Evolutionary conservation across 176 grass and related monocot genomes (phyloP), one percentile per base, ranked within the genome.

Genomic region (Avena sativa): DNA sequence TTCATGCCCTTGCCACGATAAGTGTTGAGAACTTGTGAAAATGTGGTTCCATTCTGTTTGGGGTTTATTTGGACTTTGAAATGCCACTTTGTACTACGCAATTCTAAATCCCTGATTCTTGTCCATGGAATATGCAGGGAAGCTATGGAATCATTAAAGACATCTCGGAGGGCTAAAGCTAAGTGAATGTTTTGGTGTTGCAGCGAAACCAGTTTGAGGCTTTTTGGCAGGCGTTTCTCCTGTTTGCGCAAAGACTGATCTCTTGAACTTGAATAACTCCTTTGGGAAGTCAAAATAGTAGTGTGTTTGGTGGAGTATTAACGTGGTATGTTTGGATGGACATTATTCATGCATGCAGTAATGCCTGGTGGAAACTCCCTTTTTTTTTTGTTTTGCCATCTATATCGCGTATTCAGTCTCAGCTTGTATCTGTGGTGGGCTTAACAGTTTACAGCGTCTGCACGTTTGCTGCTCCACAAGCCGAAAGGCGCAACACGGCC

Each of bases 131-230:
- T 14, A 12, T 74, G 14, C 81, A 83, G 68, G 13, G 36, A 73
- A 60, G 51, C 68, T 25, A 72, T 83, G 52, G 69, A 20, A 40
- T 83, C n/a, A 52, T 20, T 59, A 68, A 83, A 47, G 68, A 48
- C 1, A 17, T 83, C 52, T 73, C 15, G 11, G 58, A 32, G 71
- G 25, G 75, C 21, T 13, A 74, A 15, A 25, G 70, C 7, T n/a
- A 60, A 58, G 53, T 73, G 36, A 73, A 40, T 62, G 12, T 25
- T 53, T 13, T 32, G 5, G 57, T 58, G 51, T 58, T 83, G 50
- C 32, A 52, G 30, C 3, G 32, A 38, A 68, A 8, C 15, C 32
- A 38, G 65, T 68, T 68, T 34, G 13, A 67, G 15, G 64, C 2
- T 32, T 32, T 67, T 67, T 30, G 28, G 32, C 30, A 67, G 64